phyloP scores from a whole-genome alignment of 192 early-diverging fungal species.

The Phycomyces blakesleeanus region DNA sequence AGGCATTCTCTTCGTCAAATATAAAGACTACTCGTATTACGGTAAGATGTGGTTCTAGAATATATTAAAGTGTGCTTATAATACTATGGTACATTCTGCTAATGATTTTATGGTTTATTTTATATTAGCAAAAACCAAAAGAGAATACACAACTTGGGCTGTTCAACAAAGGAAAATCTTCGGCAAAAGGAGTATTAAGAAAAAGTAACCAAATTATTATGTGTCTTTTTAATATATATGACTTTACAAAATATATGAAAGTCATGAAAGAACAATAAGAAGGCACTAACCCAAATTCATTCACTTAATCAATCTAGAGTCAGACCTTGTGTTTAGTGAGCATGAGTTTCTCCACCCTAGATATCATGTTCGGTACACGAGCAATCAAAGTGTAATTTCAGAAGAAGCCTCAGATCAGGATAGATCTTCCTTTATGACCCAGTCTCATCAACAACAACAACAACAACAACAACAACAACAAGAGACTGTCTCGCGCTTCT shows the following conservation, averaged over 20 bases:
- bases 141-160: not conserved
- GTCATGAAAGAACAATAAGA: too few species aligned
- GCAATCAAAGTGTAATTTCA: not conserved
- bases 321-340: constrained; percentile 12
- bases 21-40: too few species aligned
- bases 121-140: not conserved
- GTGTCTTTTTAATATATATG: not conserved
- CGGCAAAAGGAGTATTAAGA: constrained; percentile 1
- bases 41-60: too few species aligned
- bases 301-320: too few species aligned
- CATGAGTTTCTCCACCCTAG: not conserved
- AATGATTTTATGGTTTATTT: too few species aligned
- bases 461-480: not conserved
- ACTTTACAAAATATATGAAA: not conserved
- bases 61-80: too few species aligned
- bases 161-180: constrained; percentile 22
- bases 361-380: not conserved
- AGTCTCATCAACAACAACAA: not conserved
- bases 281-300: too few species aligned
- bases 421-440: not conserved
- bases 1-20: too few species aligned
- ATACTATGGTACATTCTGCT: too few species aligned
- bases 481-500: not conserved
- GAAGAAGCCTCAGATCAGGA: too few species aligned
- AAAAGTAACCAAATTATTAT: too few species aligned